These are phyloP conservation scores for Paramecium bursaria DNA, from an alignment of 73 alveolate species.

Conservation along the genomic window DNA sequence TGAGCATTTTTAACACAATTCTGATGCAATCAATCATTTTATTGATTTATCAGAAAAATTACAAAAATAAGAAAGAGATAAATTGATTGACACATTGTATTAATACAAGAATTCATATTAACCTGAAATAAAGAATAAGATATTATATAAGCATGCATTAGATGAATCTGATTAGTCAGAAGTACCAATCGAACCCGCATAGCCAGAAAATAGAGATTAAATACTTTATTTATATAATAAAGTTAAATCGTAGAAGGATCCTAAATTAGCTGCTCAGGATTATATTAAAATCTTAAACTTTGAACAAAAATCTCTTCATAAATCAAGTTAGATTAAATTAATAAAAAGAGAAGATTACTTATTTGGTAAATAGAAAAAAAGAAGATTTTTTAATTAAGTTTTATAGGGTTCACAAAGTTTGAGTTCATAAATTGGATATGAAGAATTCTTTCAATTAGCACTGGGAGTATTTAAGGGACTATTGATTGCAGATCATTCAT, in stretches of 20 bases:
- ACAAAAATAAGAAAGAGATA: not conserved
- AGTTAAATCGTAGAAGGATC: not conserved
- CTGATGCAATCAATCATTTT: not conserved
- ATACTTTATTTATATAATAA: conserved; percentile 23
- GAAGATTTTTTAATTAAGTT: not conserved
- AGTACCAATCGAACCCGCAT: not conserved
- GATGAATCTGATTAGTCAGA: not conserved
- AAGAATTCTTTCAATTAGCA: not conserved
- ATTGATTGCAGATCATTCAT: conserved; percentile 18
- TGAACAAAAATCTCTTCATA: conserved; percentile 35
- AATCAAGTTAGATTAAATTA: conserved; percentile 4
- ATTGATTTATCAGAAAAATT: conserved; percentile 41
- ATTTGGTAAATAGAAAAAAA: conserved; percentile 51
- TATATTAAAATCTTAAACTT: not conserved
- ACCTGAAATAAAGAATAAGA: not conserved
- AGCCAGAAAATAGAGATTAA: conserved; percentile 17
- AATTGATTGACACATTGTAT: conserved; percentile 9
- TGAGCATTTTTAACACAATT: not conserved
- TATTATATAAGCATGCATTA: not conserved
- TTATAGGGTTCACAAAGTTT: not conserved
- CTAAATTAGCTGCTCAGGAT: not conserved
- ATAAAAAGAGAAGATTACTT: conserved; percentile 41
- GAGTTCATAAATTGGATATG: conserved; percentile 5
- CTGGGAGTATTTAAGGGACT: conserved; percentile 5
- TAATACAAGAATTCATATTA: conserved; percentile 3